A percentile compares a stretch with the other conserved stretches of the same genome.
phyloP scores from a whole-genome alignment of 2,329 filamentous ascomycete genomes.

The Gnomoniopsis sp. region DNA sequence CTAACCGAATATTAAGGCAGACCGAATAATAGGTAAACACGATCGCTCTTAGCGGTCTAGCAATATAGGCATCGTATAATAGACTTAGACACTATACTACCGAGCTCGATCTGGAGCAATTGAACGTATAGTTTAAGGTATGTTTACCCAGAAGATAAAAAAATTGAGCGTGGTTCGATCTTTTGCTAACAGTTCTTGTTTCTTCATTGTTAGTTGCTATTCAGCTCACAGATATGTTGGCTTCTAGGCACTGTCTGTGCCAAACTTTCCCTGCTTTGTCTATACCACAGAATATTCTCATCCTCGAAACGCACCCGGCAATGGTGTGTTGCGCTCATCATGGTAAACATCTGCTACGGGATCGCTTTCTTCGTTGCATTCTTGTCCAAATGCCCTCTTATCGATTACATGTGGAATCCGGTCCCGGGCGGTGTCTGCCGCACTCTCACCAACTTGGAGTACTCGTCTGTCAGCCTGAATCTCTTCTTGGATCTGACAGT shows the following conservation, averaged over 20 bases:
- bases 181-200: neutral
- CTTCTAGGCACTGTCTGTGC: neutral
- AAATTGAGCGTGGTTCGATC: neutral
- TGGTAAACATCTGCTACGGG: neutral
- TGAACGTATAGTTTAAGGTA: neutral
- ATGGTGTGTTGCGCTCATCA: neutral
- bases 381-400: neutral
- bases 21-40: neutral
- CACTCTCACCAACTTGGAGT: constrained; percentile 21
- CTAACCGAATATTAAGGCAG: neutral
- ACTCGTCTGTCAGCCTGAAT: constrained; percentile 25
- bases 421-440: constrained; percentile 35
- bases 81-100: neutral
- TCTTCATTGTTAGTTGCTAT: neutral
- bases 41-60: neutral
- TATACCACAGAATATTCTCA: neutral
- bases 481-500: constrained; percentile 31
- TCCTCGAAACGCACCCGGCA: neutral
- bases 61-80: neutral
- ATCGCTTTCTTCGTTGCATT: neutral
- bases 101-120: neutral
- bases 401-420: constrained; percentile 30
- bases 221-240: neutral
- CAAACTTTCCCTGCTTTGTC: neutral
- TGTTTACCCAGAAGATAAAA: neutral